Evolutionary conservation across 164 flowering plant genomes (phyloP), one percentile per base, ranked within the genome.

Genomic region (Umbellularia californica): DNA sequence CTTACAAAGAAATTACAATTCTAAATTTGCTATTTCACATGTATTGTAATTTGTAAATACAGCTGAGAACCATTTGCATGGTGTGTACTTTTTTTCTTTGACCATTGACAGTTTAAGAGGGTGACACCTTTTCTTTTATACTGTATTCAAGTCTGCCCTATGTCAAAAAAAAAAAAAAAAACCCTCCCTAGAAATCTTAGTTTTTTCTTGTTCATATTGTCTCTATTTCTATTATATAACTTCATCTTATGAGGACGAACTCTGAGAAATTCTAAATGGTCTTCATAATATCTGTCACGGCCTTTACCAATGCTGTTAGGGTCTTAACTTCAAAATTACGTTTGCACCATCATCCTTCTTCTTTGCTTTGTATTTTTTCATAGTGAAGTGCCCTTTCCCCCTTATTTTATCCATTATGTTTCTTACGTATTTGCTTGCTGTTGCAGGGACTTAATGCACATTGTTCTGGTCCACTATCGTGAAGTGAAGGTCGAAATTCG

Each of bases 401-500:
- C 23, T 52, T 58, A n/a, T 19, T 17, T 33, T 58, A 41, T 12
- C 41, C 20, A n/a, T 66, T 68, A 19, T 66, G 64, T 35, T 72
- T 75, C 80, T 83, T 62, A 81, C 73, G 30, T 65, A 66, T 52
- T 78, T 76, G 55, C 52, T 35, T 50, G 25, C 58, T 84, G 71
- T 69, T 87, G 85, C 90, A 90, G 94, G 90, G 92, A 85, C 2
- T 80, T 84, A 73, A 83, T 86, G 79, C 90, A 88, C 82, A 90
- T 90, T 65, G 94, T 90, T 69, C 88, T 90, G 68, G 92, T 88
- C 52, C 94, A 90, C 82, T 90, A 90, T 80, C 90, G 84, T 69
- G 91, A 88, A 84, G 94, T 90, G 22, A 87, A 88, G 94, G 94
- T 89, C 47, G 72, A 67, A 35, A n/a, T 47, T 47, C 64, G 58